Evolutionary conservation across 805 yeast genomes (phyloP).

Genomic region (Zygosaccharomyces rouxii): DNA sequence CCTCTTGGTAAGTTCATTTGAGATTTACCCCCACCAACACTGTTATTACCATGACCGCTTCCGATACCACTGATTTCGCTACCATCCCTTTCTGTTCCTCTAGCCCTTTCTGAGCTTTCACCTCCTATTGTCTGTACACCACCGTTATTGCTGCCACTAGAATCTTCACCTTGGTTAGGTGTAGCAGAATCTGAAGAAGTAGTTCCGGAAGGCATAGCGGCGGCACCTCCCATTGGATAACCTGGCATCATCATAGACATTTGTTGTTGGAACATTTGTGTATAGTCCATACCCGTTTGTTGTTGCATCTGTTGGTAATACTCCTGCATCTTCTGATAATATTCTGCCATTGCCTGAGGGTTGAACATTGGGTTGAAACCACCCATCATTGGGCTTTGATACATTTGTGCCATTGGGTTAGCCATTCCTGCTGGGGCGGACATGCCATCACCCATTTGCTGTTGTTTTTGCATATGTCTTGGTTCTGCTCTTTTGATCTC

Average conservation of each 20-base stretch:
- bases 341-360: constrained; percentile 59
- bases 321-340: constrained; percentile 58
- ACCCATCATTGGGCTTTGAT: constrained; percentile 35
- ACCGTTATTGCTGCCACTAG: constrained; percentile 19
- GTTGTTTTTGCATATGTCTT: constrained; percentile 58
- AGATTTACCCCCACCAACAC: constrained; percentile 26
- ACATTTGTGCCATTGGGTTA: constrained; percentile 28
- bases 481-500: constrained; percentile 84
- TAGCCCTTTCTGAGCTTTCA: constrained; percentile 14
- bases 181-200: constrained; percentile 21
- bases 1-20: constrained; percentile 48
- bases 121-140: constrained; percentile 33
- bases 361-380: constrained; percentile 35
- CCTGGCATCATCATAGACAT: constrained; percentile 37
- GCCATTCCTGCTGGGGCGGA: constrained; percentile 18
- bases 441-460: constrained; percentile 31
- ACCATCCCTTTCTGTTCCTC: neutral
- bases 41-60: constrained; percentile 18
- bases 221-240: constrained; percentile 21
- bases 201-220: constrained; percentile 13
- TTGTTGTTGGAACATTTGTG: constrained; percentile 34
- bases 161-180: constrained; percentile 20
- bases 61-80: neutral
- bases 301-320: constrained; percentile 38
- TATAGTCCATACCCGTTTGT: constrained; percentile 35